Conservation (phyloP, 257 asterid species). For the Datura wrightii region DNA sequence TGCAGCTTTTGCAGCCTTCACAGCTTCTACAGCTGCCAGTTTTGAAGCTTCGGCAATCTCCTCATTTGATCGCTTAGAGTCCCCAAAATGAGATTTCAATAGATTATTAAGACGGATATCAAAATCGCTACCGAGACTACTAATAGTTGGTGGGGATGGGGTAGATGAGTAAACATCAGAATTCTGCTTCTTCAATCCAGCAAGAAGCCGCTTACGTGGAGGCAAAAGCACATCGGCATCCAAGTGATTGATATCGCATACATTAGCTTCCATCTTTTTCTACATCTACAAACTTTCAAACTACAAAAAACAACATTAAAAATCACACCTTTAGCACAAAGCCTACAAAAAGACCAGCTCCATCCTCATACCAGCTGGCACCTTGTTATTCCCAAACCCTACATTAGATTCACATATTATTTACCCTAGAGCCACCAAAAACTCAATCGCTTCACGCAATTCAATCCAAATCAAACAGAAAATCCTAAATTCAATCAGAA, state of each 20-base stretch:
- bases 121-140: constrained; percentile 45
- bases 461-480: constrained; percentile 36
- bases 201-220: constrained; percentile 91
- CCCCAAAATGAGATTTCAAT: constrained; percentile 55
- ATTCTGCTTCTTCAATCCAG: constrained; percentile 86
- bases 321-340: constrained; percentile 39
- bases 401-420: constrained; percentile 35
- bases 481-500: constrained; percentile 36
- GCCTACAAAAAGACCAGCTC: constrained; percentile 17
- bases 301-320: constrained; percentile 42
- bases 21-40: constrained; percentile 74
- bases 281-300: constrained; percentile 43
- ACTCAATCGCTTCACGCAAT: constrained; percentile 30
- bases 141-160: constrained; percentile 50
- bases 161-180: constrained; percentile 59
- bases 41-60: constrained; percentile 78
- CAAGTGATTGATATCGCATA: constrained; percentile 66
- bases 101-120: constrained; percentile 50
- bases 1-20: constrained; percentile 68
- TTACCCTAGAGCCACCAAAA: constrained; percentile 39
- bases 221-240: constrained; percentile 91
- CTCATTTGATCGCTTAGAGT: constrained; percentile 62
- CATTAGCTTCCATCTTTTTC: constrained; percentile 63
- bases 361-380: constrained; percentile 24
- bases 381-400: constrained; percentile 37